A percentile compares a stretch with the other conserved stretches of the same genome.
Conservation (phyloP, 164 flowering plant genomes). For the Saururus chinensis region DNA sequence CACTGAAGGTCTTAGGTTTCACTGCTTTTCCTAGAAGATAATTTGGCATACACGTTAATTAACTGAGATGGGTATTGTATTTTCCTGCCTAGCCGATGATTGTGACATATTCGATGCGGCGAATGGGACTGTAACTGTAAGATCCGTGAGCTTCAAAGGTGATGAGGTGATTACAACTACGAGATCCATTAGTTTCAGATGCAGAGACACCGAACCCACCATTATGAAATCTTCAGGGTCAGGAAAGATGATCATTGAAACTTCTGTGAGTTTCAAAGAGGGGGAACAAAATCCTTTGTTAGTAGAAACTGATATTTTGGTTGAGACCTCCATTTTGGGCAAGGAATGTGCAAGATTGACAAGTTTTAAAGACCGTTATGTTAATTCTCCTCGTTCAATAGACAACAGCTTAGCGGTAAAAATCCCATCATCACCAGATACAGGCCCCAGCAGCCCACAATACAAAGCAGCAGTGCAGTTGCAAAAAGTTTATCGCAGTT, state of each 20-base stretch:
- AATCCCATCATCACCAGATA: constrained; percentile 9
- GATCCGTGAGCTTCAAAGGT: constrained; percentile 45
- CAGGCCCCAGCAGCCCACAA: constrained; percentile 28
- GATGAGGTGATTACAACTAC: constrained; percentile 28
- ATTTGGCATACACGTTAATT: neutral
- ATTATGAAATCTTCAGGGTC: constrained; percentile 27
- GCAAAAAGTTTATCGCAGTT: constrained; percentile 95
- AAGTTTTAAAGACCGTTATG: constrained; percentile 10
- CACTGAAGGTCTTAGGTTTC: neutral
- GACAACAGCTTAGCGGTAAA: constrained; percentile 12
- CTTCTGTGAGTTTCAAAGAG: constrained; percentile 45
- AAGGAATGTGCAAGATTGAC: constrained; percentile 5
- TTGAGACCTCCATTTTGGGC: constrained; percentile 13
- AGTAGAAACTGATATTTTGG: constrained; percentile 30
- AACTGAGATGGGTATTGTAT: constrained; percentile 40
- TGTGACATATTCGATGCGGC: constrained; percentile 29
- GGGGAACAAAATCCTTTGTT: constrained; percentile 11
- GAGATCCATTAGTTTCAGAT: constrained; percentile 48
- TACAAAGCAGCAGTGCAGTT: constrained; percentile 79
- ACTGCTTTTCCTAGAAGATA: neutral
- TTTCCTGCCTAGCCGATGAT: constrained; percentile 48
- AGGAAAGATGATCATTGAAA: constrained; percentile 21
- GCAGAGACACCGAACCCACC: constrained; percentile 29
- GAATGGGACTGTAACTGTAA: constrained; percentile 37
- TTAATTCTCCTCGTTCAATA: constrained; percentile 2